Conservation (phyloP, 1,139 yeast genomes). For the Sugiyamaella pinicola region DNA sequence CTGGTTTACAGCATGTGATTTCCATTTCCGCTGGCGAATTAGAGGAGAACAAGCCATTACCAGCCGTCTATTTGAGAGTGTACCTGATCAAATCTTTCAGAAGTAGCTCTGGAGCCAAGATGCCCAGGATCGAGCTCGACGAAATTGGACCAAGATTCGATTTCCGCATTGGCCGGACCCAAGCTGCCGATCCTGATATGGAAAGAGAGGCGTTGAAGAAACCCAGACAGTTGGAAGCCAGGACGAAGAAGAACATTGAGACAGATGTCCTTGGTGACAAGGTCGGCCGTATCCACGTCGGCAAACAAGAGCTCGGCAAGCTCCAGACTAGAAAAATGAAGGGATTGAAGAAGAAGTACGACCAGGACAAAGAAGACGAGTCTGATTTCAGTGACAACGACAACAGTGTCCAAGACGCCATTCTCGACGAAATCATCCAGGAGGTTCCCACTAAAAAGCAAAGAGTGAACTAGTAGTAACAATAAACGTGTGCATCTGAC, state of each 20-base stretch:
- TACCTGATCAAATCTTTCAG: conserved; percentile 79
- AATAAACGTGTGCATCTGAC: conserved; percentile 5
- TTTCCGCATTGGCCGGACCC: conserved; percentile 86
- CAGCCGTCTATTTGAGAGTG: conserved; percentile 85
- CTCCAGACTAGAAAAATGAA: conserved; percentile 98
- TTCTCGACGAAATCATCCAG: conserved; percentile 23
- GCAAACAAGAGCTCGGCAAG: conserved; percentile 87
- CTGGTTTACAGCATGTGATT: conserved; percentile 90
- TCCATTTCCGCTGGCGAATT: conserved; percentile 75
- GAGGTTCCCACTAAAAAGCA: conserved; percentile 29
- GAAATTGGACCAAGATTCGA: conserved; percentile 97
- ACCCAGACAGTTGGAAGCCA: conserved; percentile 81
- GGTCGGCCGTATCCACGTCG: conserved; percentile 94
- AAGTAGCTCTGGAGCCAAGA: conserved; percentile 70
- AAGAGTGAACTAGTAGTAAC: conserved; percentile 26
- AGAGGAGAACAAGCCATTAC: conserved; percentile 63
- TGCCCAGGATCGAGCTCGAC: conserved; percentile 91
- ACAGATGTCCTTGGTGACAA: conserved; percentile 93
- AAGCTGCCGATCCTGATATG: conserved; percentile 82
- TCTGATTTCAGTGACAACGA: conserved; percentile 9
- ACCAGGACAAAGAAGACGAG: conserved; percentile 54
- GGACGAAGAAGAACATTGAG: conserved; percentile 84
- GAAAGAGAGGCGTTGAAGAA: conserved; percentile 84
- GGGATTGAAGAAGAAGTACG: conserved; percentile 87
- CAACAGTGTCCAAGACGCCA: conserved; percentile 22